Percentiles rank a stretch among this genome's conserved stretches.
These are phyloP conservation scores for Escallonia rubra DNA, from an alignment of 129 eudicot species.

Conservation along the genomic window DNA sequence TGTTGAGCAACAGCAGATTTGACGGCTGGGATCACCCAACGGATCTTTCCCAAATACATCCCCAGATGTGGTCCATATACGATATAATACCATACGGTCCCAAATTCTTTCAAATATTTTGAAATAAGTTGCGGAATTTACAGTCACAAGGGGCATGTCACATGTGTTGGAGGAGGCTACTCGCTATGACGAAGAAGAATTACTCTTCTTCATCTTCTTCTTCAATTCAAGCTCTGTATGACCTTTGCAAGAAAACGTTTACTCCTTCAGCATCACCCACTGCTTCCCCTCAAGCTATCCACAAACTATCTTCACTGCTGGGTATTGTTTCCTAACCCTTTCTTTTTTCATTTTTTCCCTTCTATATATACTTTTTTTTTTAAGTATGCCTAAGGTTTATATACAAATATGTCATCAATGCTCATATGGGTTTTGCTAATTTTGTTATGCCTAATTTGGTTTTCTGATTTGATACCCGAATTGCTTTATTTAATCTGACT, in stretches of 20 bases:
- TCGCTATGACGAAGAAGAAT: conserved; percentile 48
- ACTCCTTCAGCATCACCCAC: conserved; percentile 30
- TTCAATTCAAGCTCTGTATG: conserved; percentile 67
- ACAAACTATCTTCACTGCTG: conserved; percentile 50
- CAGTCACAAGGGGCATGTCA: too few relatives aligned
- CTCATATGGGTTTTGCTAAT: conserved; percentile 9
- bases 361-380: neutral
- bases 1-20: too few relatives aligned
- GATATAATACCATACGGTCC: too few relatives aligned
- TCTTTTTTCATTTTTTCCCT: neutral
- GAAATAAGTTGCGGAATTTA: too few relatives aligned
- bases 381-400: neutral
- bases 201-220: conserved; percentile 27
- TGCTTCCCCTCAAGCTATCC: conserved; percentile 41
- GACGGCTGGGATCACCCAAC: too few relatives aligned
- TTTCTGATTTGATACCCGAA: neutral
- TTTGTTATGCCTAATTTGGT: conserved; percentile 10
- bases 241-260: conserved; percentile 59
- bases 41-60: too few relatives aligned
- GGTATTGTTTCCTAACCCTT: conserved; percentile 33
- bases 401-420: neutral
- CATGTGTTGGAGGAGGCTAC: conserved; percentile 22
- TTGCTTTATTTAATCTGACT: neutral
- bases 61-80: too few relatives aligned
- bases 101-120: too few relatives aligned